Evolutionary conservation across 768 basidiomycete species (phyloP).

Genomic region (Rubroboletus satanas): DNA sequence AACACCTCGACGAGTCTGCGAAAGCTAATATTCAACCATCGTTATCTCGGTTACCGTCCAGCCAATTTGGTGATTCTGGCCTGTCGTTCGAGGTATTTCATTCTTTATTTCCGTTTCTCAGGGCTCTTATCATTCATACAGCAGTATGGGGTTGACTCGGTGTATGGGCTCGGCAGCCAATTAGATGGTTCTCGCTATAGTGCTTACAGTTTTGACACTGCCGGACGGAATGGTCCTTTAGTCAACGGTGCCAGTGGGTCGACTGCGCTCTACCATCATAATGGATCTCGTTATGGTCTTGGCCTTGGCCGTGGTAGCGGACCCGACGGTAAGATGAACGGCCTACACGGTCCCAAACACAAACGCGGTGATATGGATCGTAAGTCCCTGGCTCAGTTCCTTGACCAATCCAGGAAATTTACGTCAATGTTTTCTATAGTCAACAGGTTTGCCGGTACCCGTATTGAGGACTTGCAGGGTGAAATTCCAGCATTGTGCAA

Average conservation of each 20-base stretch:
- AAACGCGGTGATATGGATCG: conserved; percentile 92
- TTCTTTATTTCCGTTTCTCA: conserved; percentile 6
- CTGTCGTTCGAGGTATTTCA: conserved; percentile 53
- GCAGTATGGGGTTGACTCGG: conserved; percentile 58
- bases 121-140: conserved; percentile 20
- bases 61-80: conserved; percentile 53
- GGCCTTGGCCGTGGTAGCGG: conserved; percentile 53
- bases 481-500: conserved; percentile 95
- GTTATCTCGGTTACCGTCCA: conserved; percentile 59
- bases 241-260: conserved; percentile 52
- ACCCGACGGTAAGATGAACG: conserved; percentile 82
- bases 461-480: conserved; percentile 91
- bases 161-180: conserved; percentile 44
- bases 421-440: conserved; percentile 41
- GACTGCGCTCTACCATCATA: conserved; percentile 74
- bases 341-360: conserved; percentile 88
- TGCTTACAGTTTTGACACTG: conserved; percentile 53
- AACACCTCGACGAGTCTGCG: conserved; percentile 48
- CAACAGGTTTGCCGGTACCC: conserved; percentile 95
- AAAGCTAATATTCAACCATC: conserved; percentile 66
- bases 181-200: conserved; percentile 53
- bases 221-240: conserved; percentile 35
- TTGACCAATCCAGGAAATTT: background rate
- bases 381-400: conserved; percentile 46
- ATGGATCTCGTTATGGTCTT: conserved; percentile 72